Conservation (phyloP, 2,329 filamentous ascomycete genomes). For the Colletotrichum limetticola region DNA sequence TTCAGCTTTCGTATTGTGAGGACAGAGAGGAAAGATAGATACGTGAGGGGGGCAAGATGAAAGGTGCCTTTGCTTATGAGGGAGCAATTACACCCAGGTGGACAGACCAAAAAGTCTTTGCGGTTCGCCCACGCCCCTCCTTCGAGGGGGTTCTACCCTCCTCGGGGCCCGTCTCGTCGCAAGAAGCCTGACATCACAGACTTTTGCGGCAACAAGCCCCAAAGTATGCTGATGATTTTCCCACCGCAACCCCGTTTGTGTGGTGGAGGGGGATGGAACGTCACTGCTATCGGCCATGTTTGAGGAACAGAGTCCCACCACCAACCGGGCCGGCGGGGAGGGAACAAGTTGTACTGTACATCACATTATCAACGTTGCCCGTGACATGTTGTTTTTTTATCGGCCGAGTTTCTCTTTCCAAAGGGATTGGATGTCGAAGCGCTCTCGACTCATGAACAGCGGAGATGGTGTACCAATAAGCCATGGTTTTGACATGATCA, state of each 20-base stretch:
- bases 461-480: neutral
- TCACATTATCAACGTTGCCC: slow-evolving; percentile 30
- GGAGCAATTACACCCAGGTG: neutral
- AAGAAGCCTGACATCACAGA: slow-evolving; percentile 32
- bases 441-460: neutral
- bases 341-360: neutral
- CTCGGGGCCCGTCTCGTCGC: neutral
- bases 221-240: slow-evolving; percentile 28
- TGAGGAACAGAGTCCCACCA: slow-evolving; percentile 24
- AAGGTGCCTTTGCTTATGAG: slow-evolving; percentile 27
- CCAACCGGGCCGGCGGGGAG: neutral
- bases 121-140: neutral
- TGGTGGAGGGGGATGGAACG: slow-evolving; percentile 37
- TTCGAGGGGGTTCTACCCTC: neutral
- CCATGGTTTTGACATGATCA: neutral
- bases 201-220: slow-evolving; percentile 8
- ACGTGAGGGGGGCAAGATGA: neutral
- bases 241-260: neutral
- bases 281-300: slow-evolving; percentile 34
- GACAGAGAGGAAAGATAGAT: neutral
- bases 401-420: slow-evolving; percentile 26
- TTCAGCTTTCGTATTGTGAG: neutral
- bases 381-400: slow-evolving; percentile 3
- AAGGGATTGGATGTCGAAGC: slow-evolving; percentile 12
- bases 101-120: neutral